Evolutionary conservation across 1,139 yeast species (phyloP).

Genomic region (Candida albicans): DNA sequence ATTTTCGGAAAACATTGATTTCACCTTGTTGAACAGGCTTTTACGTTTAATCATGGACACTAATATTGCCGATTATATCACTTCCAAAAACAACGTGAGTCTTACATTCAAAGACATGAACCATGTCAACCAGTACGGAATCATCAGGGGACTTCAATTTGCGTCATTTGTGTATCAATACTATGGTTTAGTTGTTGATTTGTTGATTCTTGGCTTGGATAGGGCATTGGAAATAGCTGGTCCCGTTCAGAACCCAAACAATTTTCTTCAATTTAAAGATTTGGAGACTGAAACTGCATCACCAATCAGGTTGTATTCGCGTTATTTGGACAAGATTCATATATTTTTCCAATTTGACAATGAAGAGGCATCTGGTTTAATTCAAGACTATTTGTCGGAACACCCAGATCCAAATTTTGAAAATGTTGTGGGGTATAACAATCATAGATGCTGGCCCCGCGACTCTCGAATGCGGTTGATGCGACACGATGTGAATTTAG

Average conservation of each 20-base stretch:
- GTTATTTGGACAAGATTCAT: constrained; percentile 82
- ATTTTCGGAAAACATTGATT: constrained; percentile 81
- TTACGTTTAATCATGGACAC: constrained; percentile 83
- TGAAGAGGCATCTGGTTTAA: constrained; percentile 72
- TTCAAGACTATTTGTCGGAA: constrained; percentile 74
- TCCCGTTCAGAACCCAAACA: constrained; percentile 67
- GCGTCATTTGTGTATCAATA: constrained; percentile 88
- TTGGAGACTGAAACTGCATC: constrained; percentile 55
- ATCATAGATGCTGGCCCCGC: constrained; percentile 92
- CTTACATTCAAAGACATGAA: constrained; percentile 93
- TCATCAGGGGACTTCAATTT: constrained; percentile 85
- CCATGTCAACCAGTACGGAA: constrained; percentile 85
- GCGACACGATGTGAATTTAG: constrained; percentile 89
- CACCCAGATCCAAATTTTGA: constrained; percentile 93
- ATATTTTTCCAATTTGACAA: constrained; percentile 74
- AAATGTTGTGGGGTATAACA: constrained; percentile 82
- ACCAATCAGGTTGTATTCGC: constrained; percentile 79
- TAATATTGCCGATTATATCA: constrained; percentile 90
- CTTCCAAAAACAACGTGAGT: constrained; percentile 84
- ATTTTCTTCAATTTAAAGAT: constrained; percentile 70
- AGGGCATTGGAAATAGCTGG: constrained; percentile 91
- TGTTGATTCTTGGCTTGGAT: constrained; percentile 78
- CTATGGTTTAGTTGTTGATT: constrained; percentile 83
- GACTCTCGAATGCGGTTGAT: constrained; percentile 89
- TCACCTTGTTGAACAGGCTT: constrained; percentile 80